Base-by-base conservation (phyloP, 75 land plant species). In the Azolla pinnata region DNA sequence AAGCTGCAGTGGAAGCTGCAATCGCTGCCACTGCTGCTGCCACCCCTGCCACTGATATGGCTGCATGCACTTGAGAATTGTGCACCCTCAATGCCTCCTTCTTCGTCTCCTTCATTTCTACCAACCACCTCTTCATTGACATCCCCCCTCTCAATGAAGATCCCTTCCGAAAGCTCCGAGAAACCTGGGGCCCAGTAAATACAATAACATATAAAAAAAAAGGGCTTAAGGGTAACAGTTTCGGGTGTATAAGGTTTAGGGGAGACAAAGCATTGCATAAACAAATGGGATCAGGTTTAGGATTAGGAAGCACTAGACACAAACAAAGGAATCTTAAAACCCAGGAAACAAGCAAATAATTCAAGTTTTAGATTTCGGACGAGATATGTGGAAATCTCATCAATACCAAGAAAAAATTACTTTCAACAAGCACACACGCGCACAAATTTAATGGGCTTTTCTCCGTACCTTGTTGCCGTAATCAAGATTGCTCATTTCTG, bases 11-110 rank as follows among this genome's bases (percentile, higher is more conserved):
- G 20, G 97, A 90, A 19, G 97, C 88, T 8, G 97, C 85, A n/a
- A 91, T 68, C 1, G 97, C 97, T 1, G 97, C 97, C 33, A 91
- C 69, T 0, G 97, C 97, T 2, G 97, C 81, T 7, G 97, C 97
- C 16, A 91, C 92, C 0, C 86, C 97, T n/a, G 88, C 97, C 5
- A 87, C 90, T 0, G 88, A 79, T 9, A 87, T 68, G 29, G 97
- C 93, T 0, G 97, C 97, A 57, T 91, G 93, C 1, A 91, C 77
- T 65, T 91, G 88, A 1, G 97, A 90, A 50, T 87, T 91, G 12
- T 87, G 97, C 25, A 82, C 77, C 1, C 97, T 69, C 0, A 68
- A 61, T 29, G 80, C 83, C 61, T 91, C 97, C 54, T 91, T 91
- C 74, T 83, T 87, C 67, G 63, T 76, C 67, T 74, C 92, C 61